Base-by-base conservation (phyloP, 2,329 filamentous ascomycete species). In the Fusarium verrucosum region DNA sequence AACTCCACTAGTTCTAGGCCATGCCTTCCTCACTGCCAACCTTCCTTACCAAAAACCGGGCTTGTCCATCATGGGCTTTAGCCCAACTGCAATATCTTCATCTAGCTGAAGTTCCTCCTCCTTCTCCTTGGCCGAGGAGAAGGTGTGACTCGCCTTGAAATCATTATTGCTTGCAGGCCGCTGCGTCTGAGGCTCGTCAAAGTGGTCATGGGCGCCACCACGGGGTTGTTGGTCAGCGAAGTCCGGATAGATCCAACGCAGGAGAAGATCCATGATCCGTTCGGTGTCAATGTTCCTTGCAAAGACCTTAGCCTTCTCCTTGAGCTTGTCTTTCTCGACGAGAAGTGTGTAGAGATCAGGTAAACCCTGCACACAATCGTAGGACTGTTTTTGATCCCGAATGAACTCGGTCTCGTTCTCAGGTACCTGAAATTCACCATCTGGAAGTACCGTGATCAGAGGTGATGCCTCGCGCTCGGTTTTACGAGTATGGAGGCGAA, bases 341-440 rank as follows among this genome's bases (percentile, higher is more conserved):
- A 38, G 38, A 35, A 20, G 22, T 5, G 69, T 40, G 3, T 46
- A 33, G 10, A 78, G 60, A 3, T 50, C 58, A 2, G 75, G 75
- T 1, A 78, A 68, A 0, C 58, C 57, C 20, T 72, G 71, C 3
- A 78, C 22, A 0, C 72, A 76, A 32, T 79, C 76, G 0, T 30
- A n/a, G 11, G 70, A 60, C 0, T 50, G 5, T 44, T 77, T 78
- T 8, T 62, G 50, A 46, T 76, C 62, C 6, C 75, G 55, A 1
- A 75, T 50, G 3, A 73, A 10, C 5, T 58, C 37, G 3, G 45
- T 35, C 7, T 22, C 17, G 26, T 42, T n/a, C n/a, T n/a, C n/a
- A n/a, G n/a, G 28, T 1, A 58, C 65, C 17, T 44, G 35, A 16
- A 69, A 7, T 1, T 47, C 10, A 3, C 72, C 72, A 6, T 65